Evolutionary conservation across 1,139 yeast species (phyloP), one percentile per base, ranked within the genome.

Genomic region (Casaregolazyma lundiana): DNA sequence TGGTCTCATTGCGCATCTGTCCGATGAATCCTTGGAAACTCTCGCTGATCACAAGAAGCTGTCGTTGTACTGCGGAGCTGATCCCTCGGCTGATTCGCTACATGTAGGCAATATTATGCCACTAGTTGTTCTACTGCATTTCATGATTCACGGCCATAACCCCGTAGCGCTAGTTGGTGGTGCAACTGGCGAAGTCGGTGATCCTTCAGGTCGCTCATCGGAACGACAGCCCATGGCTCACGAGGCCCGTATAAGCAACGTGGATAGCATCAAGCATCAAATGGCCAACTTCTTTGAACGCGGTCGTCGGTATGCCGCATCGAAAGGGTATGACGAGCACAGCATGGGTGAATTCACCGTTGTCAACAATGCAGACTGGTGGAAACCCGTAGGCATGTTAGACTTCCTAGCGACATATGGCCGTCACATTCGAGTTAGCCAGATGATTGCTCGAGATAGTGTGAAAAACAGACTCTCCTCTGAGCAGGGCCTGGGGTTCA

Each of bases 101-200:
- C 99, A 92, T 67, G 68, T 92, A 52, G 99, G 98, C 1, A 92
- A 92, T 59, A 68, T 94, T 48, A 71, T 92, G 37, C 98, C 98
- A 1, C 68, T 92, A 53, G 78, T 94, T 81, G 80, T 88, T 2
- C 67, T 90, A 40, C 70, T 92, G 41, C 97, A 94, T 63, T 90
- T 89, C 63, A 79, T 79, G 53, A 68, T 90, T 34, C 70, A 94
- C 30, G 98, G 98, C 0, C 96, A 90, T 62, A 78, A 78, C 54
- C 80, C 88, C 8, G 80, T 81, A 8, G 89, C 94, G 0, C 65
- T 94, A 11, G 87, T 92, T 6, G 98, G 98, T 7, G 98, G 97
- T n/a, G 98, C 97, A 7, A 92, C 99, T 0, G 97, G 97, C 2
- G 78, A 79, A 13, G 96, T 92, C 1, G 99, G 99, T 4, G 99